These are phyloP conservation scores for Breviolum minutum DNA, from an alignment of 73 alveolate genomes.

Conservation along the genomic window DNA sequence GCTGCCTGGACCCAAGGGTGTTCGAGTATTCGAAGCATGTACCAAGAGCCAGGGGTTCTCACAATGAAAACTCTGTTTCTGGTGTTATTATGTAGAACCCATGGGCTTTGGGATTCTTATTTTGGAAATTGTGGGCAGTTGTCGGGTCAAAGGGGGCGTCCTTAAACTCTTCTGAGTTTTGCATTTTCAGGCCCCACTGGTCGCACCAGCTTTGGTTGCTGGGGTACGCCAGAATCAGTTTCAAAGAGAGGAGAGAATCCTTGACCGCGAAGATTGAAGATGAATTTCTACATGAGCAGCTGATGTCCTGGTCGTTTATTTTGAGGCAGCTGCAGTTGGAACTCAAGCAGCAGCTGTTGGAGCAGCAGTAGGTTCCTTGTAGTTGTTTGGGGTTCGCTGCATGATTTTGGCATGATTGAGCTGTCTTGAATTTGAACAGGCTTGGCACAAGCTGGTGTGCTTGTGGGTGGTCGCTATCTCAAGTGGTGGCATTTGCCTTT, in stretches of 20 bases:
- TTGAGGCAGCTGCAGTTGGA: constrained; percentile 75
- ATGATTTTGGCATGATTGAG: too few relatives aligned
- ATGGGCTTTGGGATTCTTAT: too few relatives aligned
- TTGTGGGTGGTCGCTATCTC: constrained; percentile 55
- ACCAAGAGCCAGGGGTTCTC: background rate
- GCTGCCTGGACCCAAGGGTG: constrained; percentile 9
- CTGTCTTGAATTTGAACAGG: background rate
- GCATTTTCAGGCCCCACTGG: constrained; percentile 34
- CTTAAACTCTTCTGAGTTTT: background rate
- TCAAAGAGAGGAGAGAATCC: too few relatives aligned
- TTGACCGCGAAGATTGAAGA: too few relatives aligned
- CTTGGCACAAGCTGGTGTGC: constrained; percentile 66
- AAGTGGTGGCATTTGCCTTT: background rate
- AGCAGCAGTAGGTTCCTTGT: constrained; percentile 56
- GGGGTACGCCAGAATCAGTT: background rate
- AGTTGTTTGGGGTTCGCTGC: background rate
- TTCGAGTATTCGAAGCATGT: background rate
- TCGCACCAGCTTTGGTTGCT: constrained; percentile 69
- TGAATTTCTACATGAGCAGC: too few relatives aligned
- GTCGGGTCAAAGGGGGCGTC: background rate
- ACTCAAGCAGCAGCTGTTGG: constrained; percentile 86
- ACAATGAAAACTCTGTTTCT: background rate
- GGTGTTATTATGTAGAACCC: too few relatives aligned
- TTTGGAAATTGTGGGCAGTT: background rate
- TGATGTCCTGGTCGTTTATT: background rate